Percentiles rank a stretch among this genome's conserved stretches.
phyloP scores from a whole-genome alignment of 2,329 filamentous ascomycete genomes.

The Seiridium unicorne region DNA sequence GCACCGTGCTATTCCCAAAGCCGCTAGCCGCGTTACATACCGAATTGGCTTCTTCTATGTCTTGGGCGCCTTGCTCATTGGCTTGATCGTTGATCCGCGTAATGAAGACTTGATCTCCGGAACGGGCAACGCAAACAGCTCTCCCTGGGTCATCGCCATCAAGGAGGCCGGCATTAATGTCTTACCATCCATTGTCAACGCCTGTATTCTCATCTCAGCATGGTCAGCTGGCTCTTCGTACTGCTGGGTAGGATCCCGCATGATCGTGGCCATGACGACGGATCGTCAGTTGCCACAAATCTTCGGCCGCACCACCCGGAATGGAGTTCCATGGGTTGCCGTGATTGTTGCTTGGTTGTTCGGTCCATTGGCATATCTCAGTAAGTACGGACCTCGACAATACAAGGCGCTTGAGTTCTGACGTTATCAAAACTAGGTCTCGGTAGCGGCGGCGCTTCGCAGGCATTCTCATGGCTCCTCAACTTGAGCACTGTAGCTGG shows the following conservation, averaged over 20 bases:
- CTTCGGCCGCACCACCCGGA: constrained; percentile 33
- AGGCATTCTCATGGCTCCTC: constrained; percentile 18
- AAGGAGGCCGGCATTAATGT: constrained; percentile 58
- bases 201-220: constrained; percentile 30
- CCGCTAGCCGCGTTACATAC: constrained; percentile 17
- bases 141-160: constrained; percentile 66
- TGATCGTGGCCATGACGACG: constrained; percentile 15
- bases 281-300: constrained; percentile 27
- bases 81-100: constrained; percentile 11
- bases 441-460: constrained; percentile 11
- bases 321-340: constrained; percentile 42
- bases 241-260: constrained; percentile 33
- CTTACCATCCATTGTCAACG: constrained; percentile 58
- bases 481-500: constrained; percentile 11
- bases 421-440: not conserved
- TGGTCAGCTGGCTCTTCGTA: constrained; percentile 40
- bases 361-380: constrained; percentile 39
- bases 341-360: constrained; percentile 36
- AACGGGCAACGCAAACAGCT: constrained; percentile 16
- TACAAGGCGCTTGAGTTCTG: no score
- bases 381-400: constrained; percentile 6
- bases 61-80: constrained; percentile 13
- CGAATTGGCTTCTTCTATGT: constrained; percentile 17
- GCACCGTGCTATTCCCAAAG: constrained; percentile 33
- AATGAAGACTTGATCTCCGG: constrained; percentile 11